These are phyloP conservation scores for Epichloe aotearoae DNA, from an alignment of 2,329 filamentous ascomycete genomes.

Conservation along the genomic window DNA sequence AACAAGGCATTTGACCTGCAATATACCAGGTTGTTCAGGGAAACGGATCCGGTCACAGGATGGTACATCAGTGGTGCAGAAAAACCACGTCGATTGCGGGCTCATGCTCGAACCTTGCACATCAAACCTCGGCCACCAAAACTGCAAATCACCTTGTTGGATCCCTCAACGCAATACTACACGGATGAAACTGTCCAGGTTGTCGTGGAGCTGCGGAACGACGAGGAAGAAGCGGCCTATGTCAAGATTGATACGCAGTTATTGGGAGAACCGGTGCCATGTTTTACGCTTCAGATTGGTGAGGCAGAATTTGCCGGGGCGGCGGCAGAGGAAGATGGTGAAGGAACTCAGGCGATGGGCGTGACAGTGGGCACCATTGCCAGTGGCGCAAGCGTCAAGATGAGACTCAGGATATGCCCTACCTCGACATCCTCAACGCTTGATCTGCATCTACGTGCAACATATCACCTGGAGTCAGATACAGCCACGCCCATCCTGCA, in stretches of 20 bases:
- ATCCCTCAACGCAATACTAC: conserved; percentile 62
- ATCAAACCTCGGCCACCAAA: conserved; percentile 87
- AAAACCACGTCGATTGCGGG: conserved; percentile 33
- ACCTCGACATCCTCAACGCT: conserved; percentile 40
- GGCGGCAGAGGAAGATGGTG: conserved; percentile 19
- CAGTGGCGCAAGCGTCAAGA: conserved; percentile 27
- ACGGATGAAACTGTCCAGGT: conserved; percentile 65
- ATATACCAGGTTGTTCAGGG: conserved; percentile 44
- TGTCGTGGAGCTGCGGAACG: conserved; percentile 60
- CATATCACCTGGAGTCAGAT: conserved; percentile 71
- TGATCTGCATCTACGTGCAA: conserved; percentile 57
- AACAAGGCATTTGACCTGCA: conserved; percentile 54
- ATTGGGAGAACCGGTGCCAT: conserved; percentile 42
- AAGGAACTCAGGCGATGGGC: conserved; percentile 30
- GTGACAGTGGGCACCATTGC: conserved; percentile 34
- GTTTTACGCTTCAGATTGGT: conserved; percentile 28
- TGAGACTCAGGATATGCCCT: conserved; percentile 37
- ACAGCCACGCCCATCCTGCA: conserved; percentile 70
- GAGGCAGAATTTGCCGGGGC: conserved; percentile 18
- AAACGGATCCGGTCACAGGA: conserved; percentile 26
- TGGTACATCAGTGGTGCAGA: conserved; percentile 36
- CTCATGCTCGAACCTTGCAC: conserved; percentile 44
- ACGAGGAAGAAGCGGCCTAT: conserved; percentile 66
- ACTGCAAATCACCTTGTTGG: conserved; percentile 58
- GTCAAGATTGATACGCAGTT: conserved; percentile 58